Percentiles rank a stretch among this genome's conserved stretches.
Evolutionary conservation across 1,284 basidiomycete genomes (phyloP).

Genomic region (Sporisorium exsertum): DNA sequence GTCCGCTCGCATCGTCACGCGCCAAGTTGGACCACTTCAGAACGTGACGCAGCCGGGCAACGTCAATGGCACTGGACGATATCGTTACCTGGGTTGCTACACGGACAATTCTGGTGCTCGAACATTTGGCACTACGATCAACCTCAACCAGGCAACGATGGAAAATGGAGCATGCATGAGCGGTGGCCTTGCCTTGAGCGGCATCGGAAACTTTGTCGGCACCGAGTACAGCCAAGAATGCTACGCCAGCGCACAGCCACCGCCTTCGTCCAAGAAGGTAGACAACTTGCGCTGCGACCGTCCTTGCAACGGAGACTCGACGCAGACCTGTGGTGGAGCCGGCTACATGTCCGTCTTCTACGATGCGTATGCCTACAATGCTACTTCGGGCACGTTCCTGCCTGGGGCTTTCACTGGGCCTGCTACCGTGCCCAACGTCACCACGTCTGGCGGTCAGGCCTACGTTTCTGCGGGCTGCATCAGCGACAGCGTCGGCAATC

Average conservation of each 20-base stretch:
- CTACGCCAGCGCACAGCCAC: conserved; percentile 58
- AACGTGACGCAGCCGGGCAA: background rate
- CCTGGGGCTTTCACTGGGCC: conserved; percentile 12
- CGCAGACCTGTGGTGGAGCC: conserved; percentile 67
- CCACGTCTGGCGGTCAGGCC: background rate
- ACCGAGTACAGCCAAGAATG: conserved; percentile 57
- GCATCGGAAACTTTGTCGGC: conserved; percentile 12
- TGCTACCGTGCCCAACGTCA: background rate
- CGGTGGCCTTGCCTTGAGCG: background rate
- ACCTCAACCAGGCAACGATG: background rate
- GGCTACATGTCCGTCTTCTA: conserved; percentile 64
- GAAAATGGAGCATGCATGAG: conserved; percentile 10
- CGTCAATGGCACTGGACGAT: conserved; percentile 14
- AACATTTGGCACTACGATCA: background rate
- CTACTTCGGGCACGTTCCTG: background rate
- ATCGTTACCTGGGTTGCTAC: conserved; percentile 23
- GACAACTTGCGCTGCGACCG: conserved; percentile 55
- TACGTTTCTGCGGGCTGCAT: conserved; percentile 24
- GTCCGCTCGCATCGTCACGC: conserved; percentile 16
- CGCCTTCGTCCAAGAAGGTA: background rate
- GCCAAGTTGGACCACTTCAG: conserved; percentile 13
- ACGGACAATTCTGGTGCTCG: background rate
- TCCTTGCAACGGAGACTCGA: conserved; percentile 63
- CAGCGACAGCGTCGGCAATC: background rate
- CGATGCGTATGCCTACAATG: conserved; percentile 15